Evolutionary conservation across 1,284 basidiomycete species (phyloP).

Genomic region (Boletellus deceptivus): DNA sequence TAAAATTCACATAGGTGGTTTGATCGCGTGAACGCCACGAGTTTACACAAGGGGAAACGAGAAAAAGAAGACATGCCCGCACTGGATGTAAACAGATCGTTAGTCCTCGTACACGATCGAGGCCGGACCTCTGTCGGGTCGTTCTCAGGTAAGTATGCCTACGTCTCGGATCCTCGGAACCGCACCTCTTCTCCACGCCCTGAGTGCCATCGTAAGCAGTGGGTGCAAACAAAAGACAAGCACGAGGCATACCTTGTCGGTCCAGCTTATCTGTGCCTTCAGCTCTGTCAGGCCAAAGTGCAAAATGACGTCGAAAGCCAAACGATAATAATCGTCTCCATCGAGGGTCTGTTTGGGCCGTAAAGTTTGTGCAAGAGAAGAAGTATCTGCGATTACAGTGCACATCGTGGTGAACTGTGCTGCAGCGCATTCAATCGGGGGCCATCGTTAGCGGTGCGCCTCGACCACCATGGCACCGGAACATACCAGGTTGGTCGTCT

Average conservation of each 20-base stretch:
- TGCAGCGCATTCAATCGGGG: background rate
- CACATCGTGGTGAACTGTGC: constrained; percentile 20
- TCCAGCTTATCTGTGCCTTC: constrained; percentile 28
- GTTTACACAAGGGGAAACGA: background rate
- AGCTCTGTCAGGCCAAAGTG: constrained; percentile 28
- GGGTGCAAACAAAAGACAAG: background rate
- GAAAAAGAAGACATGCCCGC: background rate
- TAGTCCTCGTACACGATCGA: constrained; percentile 36
- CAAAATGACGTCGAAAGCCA: constrained; percentile 12
- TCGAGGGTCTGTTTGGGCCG: background rate
- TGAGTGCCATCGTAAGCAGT: background rate
- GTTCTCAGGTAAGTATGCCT: background rate
- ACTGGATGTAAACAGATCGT: background rate
- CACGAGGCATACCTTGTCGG: constrained; percentile 7
- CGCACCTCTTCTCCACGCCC: constrained; percentile 32
- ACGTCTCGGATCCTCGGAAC: background rate
- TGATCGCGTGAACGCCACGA: no score
- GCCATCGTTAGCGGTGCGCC: background rate
- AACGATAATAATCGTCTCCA: constrained; percentile 12
- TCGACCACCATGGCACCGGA: background rate
- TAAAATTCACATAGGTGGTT: no score
- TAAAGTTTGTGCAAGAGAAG: constrained; percentile 3
- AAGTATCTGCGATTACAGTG: constrained; percentile 13
- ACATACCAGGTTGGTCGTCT: background rate
- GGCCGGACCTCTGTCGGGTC: constrained; percentile 34